These are phyloP conservation scores for Apophysomyces trapeziformis DNA, from an alignment of 371 early-diverging fungal genomes.

Conservation along the genomic window DNA sequence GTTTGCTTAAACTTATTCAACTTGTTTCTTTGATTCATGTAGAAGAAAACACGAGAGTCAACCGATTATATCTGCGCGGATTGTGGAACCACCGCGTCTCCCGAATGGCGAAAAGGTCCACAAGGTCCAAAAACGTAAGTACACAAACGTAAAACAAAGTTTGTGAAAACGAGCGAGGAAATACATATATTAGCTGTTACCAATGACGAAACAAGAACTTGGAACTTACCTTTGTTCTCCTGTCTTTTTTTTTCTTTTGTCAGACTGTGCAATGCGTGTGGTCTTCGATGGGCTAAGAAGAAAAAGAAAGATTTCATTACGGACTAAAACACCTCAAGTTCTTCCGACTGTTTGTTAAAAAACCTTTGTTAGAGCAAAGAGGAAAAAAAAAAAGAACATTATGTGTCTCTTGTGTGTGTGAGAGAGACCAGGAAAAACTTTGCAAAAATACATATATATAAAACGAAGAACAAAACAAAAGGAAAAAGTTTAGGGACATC, in stretches of 20 bases:
- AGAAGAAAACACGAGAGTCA: conserved; percentile 21
- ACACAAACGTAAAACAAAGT: not conserved
- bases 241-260: not conserved
- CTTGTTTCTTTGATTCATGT: not conserved
- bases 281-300: conserved; percentile 48
- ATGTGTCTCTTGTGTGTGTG: no score
- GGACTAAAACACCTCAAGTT: conserved; percentile 7
- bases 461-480: not conserved
- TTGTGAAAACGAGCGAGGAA: not conserved
- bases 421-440: no score
- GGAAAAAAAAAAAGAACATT: no score
- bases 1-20: not conserved
- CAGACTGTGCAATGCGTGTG: conserved; percentile 64
- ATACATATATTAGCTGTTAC: not conserved
- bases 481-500: conserved; percentile 4
- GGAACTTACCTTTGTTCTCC: not conserved
- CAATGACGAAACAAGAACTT: not conserved
- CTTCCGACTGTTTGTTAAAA: conserved; percentile 5
- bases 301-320: conserved; percentile 20
- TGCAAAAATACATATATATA: no score
- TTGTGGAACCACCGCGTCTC: conserved; percentile 79
- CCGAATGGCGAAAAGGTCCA: conserved; percentile 87
- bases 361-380: not conserved
- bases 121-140: conserved; percentile 71
- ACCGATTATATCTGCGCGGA: conserved; percentile 38